Evolutionary conservation across 495 filamentous ascomycete genomes (phyloP), one percentile per base, ranked within the genome.

Genomic region (Penicillium herquei): DNA sequence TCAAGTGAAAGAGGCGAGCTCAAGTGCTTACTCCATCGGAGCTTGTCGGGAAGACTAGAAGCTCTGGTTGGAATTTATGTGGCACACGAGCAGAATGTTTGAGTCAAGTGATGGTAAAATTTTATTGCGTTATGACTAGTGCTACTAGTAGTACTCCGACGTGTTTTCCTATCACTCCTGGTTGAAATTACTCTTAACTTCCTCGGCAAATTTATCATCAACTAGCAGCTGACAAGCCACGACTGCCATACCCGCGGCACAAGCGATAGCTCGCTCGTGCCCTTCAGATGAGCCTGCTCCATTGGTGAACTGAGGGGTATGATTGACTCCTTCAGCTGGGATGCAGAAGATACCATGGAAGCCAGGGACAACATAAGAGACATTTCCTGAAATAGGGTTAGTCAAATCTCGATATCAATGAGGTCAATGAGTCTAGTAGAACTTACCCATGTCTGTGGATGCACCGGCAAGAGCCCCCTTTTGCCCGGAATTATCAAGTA

Each of bases 291-390:
- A 83, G 8, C 78, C 78, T 1, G 81, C 80, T 0, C 77, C 83
- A 0, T 68, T 70, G 0, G 81, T 74, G 56, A 86, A 86, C 11
- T 74, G 65, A 13, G 77, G 78, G 1, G 78, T 85, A 57, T 86
- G 83, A 51, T 84, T 83, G 34, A 76, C 74, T 7, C 77, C 72
- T n/a, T 75, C 67, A 0, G 76, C 68, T 6, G 69, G 72, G 46
- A 86, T 83, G 17, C 71, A 73, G 62, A 85, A 85, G 1, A 77
- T 68, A 0, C 80, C 81, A 55, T 86, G 83, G 62, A 86, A 83
- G 7, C 80, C 78, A 6, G 83, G 83, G 12, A 81, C 73, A 21
- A 72, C 69, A 43, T 85, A 80, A 9, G 81, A 81, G 7, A 86
- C 80, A 49, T 86, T 81, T 0, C 83, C 83, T 83, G 68, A 13